phyloP scores from a whole-genome alignment of 306 rosid species.

The Vigna trinervia region DNA sequence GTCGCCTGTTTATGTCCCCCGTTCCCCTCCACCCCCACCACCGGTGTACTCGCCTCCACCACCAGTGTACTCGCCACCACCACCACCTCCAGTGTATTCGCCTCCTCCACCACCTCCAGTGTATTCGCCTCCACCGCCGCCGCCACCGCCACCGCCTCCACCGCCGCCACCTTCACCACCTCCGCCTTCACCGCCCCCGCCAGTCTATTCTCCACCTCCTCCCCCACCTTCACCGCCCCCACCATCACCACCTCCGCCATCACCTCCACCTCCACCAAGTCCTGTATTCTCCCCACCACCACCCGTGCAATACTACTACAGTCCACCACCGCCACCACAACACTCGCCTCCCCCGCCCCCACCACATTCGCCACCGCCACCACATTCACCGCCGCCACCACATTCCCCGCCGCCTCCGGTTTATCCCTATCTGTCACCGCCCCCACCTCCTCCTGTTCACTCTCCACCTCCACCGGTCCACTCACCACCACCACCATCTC shows the following conservation, averaged over 20 bases:
- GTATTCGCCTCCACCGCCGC: conserved; percentile 23
- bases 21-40: conserved; percentile 42
- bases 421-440: conserved; percentile 63
- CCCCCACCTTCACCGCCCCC: conserved; percentile 40
- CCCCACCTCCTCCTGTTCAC: conserved; percentile 77
- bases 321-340: conserved; percentile 50
- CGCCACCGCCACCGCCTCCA: not conserved
- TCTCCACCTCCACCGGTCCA: conserved; percentile 64
- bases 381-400: conserved; percentile 71
- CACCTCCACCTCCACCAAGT: conserved; percentile 48
- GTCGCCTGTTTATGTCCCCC: conserved; percentile 8
- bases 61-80: conserved; percentile 37
- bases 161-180: conserved; percentile 29
- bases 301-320: conserved; percentile 48
- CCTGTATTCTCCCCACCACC: conserved; percentile 62
- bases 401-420: conserved; percentile 72
- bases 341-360: conserved; percentile 57
- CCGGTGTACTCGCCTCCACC: conserved; percentile 42
- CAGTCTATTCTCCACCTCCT: not conserved
- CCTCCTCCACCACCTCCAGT: conserved; percentile 50
- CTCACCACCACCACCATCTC: conserved; percentile 60
- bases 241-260: conserved; percentile 49
- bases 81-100: conserved; percentile 42
- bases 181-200: conserved; percentile 41
- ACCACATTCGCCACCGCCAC: not conserved